Base-by-base conservation (phyloP, 495 filamentous ascomycete genomes). In the Penicillium salamii region DNA sequence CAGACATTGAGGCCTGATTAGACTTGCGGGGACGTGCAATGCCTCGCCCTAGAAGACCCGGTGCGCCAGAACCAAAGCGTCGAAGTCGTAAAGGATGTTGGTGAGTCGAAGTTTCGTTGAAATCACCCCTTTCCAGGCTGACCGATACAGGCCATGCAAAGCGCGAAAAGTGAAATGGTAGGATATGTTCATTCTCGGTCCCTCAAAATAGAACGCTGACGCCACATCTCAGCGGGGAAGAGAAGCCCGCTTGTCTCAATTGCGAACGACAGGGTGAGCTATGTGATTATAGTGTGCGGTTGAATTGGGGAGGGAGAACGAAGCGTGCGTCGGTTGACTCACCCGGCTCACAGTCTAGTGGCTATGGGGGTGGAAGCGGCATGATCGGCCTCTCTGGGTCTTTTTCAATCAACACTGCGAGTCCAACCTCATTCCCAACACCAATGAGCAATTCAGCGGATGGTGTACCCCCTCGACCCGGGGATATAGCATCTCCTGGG, bases 11-110 rank as follows among this genome's bases (percentile, higher is more conserved):
- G 15, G 26, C 23, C 45, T 43, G 23, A 39, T 34, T 26, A 34
- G 46, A 49, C 26, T 8, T 17, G 8, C 24, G 43, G 18, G 41
- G 44, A 49, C 40, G 52, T 62, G 62, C 55, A 69, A 87, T 88
- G 84, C 84, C 84, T 67, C 80, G 84, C 55, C 82, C 83, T 37
- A 80, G 82, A 72, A 78, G 78, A 61, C 74, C 80, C 60, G 83
- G 82, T 58, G 81, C 79, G 46, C 80, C 81, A 39, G 80, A 84
- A 68, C 83, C 83, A 9, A 88, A 86, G 67, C 74, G 79, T 58
- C 75, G 89, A 63, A 91, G 87, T 60, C 80, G 89, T 36, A 90
- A 87, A 70, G 89, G 89, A 53, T 95, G 89, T 69, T 91, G 89
- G 89, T 91, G 69, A 74, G 83, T 76, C 31, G n/a, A 26, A 26